Percentiles rank a stretch among this genome's conserved stretches.
Evolutionary conservation across 164 flowering plant genomes (phyloP).

Genomic region (Vitis rupestris): DNA sequence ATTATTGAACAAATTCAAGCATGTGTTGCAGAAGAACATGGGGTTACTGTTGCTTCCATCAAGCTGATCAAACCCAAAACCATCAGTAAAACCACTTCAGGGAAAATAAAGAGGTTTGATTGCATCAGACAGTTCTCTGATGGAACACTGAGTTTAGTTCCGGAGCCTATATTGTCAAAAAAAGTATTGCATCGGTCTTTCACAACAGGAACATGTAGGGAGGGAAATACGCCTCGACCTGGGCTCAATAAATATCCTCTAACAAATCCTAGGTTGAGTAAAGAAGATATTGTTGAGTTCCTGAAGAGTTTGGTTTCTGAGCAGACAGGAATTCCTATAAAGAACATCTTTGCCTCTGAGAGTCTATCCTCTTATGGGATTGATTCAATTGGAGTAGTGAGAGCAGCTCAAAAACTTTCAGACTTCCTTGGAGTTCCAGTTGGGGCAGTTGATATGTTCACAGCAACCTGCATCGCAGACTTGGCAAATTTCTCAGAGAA

Average conservation of each 20-base stretch:
- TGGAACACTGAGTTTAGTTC: conserved; percentile 48
- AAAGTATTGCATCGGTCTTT: conserved; percentile 43
- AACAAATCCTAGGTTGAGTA: conserved; percentile 22
- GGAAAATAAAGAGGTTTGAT: conserved; percentile 78
- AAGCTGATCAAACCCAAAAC: conserved; percentile 69
- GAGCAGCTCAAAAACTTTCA: conserved; percentile 85
- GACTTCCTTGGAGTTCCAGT: conserved; percentile 75
- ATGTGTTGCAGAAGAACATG: conserved; percentile 77
- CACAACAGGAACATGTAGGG: conserved; percentile 64
- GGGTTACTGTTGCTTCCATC: conserved; percentile 53
- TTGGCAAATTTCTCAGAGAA: conserved; percentile 66
- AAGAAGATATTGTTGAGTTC: conserved; percentile 52
- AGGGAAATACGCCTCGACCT: conserved; percentile 47
- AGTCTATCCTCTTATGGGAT: conserved; percentile 69
- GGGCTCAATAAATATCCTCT: conserved; percentile 19
- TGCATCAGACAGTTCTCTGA: conserved; percentile 71
- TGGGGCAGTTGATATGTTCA: conserved; percentile 85
- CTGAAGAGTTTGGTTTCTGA: conserved; percentile 56
- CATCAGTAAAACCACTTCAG: conserved; percentile 77
- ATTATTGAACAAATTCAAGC: conserved; percentile 47
- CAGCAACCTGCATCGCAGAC: conserved; percentile 72
- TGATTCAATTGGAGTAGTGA: conserved; percentile 83
- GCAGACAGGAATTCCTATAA: conserved; percentile 49
- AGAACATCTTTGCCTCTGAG: conserved; percentile 54
- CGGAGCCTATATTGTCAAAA: conserved; percentile 28